Conservation (phyloP, 805 yeast species). For the Starmerella roubikii region DNA sequence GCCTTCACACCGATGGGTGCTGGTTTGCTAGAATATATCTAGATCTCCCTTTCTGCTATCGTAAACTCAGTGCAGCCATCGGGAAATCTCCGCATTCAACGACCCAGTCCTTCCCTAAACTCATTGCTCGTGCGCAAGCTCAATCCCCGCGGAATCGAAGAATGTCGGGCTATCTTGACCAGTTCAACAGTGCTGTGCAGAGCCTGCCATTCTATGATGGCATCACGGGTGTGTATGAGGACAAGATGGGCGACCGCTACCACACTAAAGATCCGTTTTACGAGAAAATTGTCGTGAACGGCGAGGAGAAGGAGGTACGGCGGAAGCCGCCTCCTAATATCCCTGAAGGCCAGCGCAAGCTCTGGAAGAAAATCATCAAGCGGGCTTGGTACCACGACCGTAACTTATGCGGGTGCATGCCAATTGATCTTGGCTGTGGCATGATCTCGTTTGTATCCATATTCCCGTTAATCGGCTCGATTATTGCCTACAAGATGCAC, state of each 20-base stretch:
- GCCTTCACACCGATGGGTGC: too few relatives aligned
- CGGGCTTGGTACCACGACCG: conserved; percentile 82
- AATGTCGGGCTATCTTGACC: conserved; percentile 9
- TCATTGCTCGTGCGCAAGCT: too few relatives aligned
- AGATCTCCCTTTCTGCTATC: too few relatives aligned
- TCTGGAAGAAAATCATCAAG: conserved; percentile 60
- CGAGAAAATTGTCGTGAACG: conserved; percentile 28
- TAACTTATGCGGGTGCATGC: conserved; percentile 42
- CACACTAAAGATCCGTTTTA: conserved; percentile 35
- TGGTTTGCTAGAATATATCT: too few relatives aligned
- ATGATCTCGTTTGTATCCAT: conserved; percentile 59
- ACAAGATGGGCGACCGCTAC: conserved; percentile 50
- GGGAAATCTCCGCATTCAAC: too few relatives aligned
- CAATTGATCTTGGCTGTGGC: conserved; percentile 57
- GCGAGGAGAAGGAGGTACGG: conserved; percentile 36
- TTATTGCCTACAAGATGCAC: conserved; percentile 67
- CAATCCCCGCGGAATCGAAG: too few relatives aligned
- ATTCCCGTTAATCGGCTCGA: conserved; percentile 76
- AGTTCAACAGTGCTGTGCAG: conserved; percentile 25
- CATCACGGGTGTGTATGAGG: conserved; percentile 47
- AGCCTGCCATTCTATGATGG: conserved; percentile 45
- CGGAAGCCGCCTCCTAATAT: conserved; percentile 40
- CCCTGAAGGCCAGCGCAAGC: conserved; percentile 43
- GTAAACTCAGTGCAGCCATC: too few relatives aligned
- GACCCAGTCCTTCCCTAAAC: too few relatives aligned